Evolutionary conservation across 306 rosid genomes (phyloP).

Genomic region (Inga oerstediana): DNA sequence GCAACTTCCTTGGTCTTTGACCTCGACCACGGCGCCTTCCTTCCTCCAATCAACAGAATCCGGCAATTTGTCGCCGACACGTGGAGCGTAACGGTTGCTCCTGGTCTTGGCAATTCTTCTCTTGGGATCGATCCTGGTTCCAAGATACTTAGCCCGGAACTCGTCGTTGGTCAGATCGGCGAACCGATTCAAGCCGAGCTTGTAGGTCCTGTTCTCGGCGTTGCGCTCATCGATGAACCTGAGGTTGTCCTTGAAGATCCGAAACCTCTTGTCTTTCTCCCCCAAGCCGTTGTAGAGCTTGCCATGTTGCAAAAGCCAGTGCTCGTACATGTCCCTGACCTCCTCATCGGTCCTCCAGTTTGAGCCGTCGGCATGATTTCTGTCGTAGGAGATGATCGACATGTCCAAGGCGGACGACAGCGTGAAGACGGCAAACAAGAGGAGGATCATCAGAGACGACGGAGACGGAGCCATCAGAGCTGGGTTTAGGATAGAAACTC

Average conservation of each 20-base stretch:
- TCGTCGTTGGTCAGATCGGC: conserved; percentile 94
- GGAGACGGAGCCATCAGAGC: conserved; percentile 49
- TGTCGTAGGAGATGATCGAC: conserved; percentile 73
- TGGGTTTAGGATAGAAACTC: not conserved
- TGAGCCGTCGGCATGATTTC: conserved; percentile 30
- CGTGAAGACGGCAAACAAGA: conserved; percentile 40
- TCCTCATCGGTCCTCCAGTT: conserved; percentile 63
- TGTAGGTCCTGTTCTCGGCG: conserved; percentile 47
- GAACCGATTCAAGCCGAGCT: conserved; percentile 76
- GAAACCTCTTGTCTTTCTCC: conserved; percentile 70
- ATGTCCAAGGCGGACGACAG: conserved; percentile 63
- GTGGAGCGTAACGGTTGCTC: conserved; percentile 64
- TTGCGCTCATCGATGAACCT: conserved; percentile 73
- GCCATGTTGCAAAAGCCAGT: conserved; percentile 73
- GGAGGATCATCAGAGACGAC: conserved; percentile 22
- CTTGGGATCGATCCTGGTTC: conserved; percentile 44
- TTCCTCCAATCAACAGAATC: conserved; percentile 86
- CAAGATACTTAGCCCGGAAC: conserved; percentile 69
- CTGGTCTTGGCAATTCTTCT: conserved; percentile 40
- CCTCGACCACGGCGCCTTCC: conserved; percentile 69
- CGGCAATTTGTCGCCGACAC: conserved; percentile 70
- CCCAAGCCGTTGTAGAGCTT: conserved; percentile 68
- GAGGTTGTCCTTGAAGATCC: conserved; percentile 85
- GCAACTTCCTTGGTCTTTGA: conserved; percentile 93
- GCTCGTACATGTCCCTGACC: conserved; percentile 62